A percentile compares a stretch with the other conserved stretches of the same genome.
Conservation (phyloP, 1,284 basidiomycete genomes). For the Heliocybe sulcata region DNA sequence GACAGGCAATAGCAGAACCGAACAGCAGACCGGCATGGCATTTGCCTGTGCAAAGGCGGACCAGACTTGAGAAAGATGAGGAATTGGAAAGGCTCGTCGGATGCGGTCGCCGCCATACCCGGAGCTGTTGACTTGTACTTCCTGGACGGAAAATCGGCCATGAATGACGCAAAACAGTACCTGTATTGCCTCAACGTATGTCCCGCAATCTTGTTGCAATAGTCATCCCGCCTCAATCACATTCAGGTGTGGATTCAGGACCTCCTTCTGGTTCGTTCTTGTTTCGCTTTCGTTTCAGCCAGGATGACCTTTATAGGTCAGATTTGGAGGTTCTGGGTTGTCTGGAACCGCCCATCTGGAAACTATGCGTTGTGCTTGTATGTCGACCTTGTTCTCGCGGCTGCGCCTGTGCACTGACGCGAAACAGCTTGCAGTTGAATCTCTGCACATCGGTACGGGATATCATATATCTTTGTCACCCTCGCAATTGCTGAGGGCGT, state of each 20-base stretch:
- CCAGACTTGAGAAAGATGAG: too few species aligned
- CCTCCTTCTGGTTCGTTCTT: not conserved
- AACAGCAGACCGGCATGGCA: too few species aligned
- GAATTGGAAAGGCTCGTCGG: too few species aligned
- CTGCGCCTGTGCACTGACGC: not conserved
- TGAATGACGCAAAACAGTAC: not conserved
- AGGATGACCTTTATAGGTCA: not conserved
- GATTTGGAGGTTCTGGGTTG: not conserved
- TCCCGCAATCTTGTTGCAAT: not conserved
- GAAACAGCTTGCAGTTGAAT: not conserved
- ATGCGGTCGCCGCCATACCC: too few species aligned
- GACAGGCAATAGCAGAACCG: too few species aligned
- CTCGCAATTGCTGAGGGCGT: not conserved
- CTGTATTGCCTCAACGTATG: not conserved
- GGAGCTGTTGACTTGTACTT: not conserved
- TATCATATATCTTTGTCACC: not conserved
- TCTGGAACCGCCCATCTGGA: not conserved
- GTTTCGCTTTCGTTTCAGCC: not conserved
- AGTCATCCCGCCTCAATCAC: not conserved
- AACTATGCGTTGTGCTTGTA: not conserved
- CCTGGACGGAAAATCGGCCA: not conserved
- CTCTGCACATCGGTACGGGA: not conserved
- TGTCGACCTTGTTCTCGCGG: not conserved
- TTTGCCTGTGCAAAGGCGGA: too few species aligned
- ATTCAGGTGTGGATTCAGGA: not conserved